Percentiles rank a stretch among this genome's conserved stretches.
phyloP scores from a whole-genome alignment of 2,329 filamentous ascomycete species.

The Neospermospora avenae region DNA sequence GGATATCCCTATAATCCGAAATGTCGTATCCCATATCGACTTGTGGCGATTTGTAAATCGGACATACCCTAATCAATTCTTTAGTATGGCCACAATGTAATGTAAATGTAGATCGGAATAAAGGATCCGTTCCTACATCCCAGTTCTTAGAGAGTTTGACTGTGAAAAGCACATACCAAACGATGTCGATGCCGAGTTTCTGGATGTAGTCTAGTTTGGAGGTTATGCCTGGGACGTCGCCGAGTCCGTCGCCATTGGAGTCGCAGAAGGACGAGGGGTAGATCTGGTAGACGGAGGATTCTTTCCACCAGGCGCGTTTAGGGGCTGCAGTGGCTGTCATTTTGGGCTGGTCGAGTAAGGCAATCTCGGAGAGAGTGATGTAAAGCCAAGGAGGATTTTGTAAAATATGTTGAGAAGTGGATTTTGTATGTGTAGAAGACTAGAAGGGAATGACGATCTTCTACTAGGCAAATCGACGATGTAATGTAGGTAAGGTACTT shows the following conservation, averaged over 20 bases:
- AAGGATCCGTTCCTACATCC: too few relatives aligned
- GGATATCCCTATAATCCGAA: slow-evolving; percentile 64
- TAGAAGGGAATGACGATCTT: background rate
- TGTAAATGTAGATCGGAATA: too few relatives aligned
- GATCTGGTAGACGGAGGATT: slow-evolving; percentile 50
- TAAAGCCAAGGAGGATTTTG: background rate
- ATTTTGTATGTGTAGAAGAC: background rate
- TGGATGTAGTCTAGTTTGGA: slow-evolving; percentile 60
- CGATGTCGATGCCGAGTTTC: slow-evolving; percentile 56
- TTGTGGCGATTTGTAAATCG: slow-evolving; percentile 62
- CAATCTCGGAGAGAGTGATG: background rate
- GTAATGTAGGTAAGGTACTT: background rate
- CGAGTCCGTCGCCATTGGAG: slow-evolving; percentile 56
- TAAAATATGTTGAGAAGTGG: background rate
- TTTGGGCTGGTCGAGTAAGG: background rate
- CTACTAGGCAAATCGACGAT: background rate
- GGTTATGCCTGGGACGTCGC: slow-evolving; percentile 61
- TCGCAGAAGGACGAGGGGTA: slow-evolving; percentile 58
- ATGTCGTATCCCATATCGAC: slow-evolving; percentile 73
- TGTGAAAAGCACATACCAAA: too few relatives aligned
- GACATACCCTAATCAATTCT: too few relatives aligned
- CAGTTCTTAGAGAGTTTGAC: too few relatives aligned
- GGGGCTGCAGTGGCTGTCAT: background rate
- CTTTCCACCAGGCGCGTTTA: slow-evolving; percentile 39
- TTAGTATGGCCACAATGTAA: too few relatives aligned